Base-by-base conservation (phyloP, 164 flowering plant species). In the Vitis riparia region DNA sequence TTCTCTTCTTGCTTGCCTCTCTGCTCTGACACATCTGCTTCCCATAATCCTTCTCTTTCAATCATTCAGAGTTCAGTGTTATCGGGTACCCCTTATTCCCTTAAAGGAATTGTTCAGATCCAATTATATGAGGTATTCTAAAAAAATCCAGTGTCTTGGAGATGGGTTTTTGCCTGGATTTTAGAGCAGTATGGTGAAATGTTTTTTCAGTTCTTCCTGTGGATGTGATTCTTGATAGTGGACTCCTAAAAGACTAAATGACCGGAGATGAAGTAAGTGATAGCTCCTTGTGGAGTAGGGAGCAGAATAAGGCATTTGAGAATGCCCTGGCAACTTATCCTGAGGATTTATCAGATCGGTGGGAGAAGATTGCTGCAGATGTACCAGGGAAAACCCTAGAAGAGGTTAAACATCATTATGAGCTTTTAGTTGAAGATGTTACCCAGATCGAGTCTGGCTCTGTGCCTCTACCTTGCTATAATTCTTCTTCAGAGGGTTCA, bases 261-360 rank as follows among this genome's bases (percentile, higher is more conserved):
- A 80, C 85, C n/a, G 80, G 75, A 58, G 91, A 86, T 68, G 94
- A 87, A 80, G 77, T 71, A 12, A 70, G 76, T 52, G 44, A 72
- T 68, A 77, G 85, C 81, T 86, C 88, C 71, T 49, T 27, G 47
- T 92, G 98, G 98, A 88, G 80, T 78, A 79, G 90, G 73, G 97
- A 91, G 82, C 84, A 94, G 63, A 95, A 94, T 37, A 92, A 81
- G 79, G 89, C 88, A 48, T 94, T 94, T 74, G 98, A 94, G 83
- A 85, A 84, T 76, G 97, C 94, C 10, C 63, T 94, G 47, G 97
- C 91, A 16, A 78, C 70, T 69, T 65, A 85, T 78, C 82, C 92
- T 1, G 95, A 86, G 76, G 94, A 89, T 69, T 66, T 72, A 57
- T 30, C 68, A 8, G 95, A 94, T 75, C 82, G 91, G 16, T 94